Base-by-base conservation (phyloP, 306 rosid species). In the Datisca glomerata region DNA sequence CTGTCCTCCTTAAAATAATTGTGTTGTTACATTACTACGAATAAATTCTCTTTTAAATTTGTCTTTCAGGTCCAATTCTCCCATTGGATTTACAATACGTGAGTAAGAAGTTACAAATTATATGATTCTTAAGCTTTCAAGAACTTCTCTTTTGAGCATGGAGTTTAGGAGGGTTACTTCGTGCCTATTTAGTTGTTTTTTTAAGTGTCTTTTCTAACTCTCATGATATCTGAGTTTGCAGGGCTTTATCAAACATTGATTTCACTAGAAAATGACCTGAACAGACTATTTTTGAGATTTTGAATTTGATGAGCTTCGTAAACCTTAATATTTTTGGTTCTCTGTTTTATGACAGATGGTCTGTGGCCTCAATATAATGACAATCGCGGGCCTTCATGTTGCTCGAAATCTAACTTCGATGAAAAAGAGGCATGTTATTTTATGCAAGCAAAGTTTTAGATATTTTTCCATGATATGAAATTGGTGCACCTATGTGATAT, bases 301-400 rank as follows among this genome's bases (percentile, higher is more conserved):
- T n/a, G n/a, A n/a, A n/a, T n/a, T n/a, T n/a, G n/a, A n/a, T n/a
- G n/a, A n/a, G n/a, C n/a, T n/a, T n/a, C n/a, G n/a, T n/a, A n/a
- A n/a, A n/a, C n/a, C n/a, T n/a, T n/a, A n/a, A n/a, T n/a, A n/a
- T n/a, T n/a, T n/a, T n/a, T n/a, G n/a, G n/a, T n/a, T n/a, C 18
- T 21, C 56, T 23, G 24, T 70, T 60, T 47, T 24, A 18, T 75
- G 43, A 55, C 56, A 84, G 96, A 91, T 80, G 98, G 98, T 36
- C 80, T 84, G 35, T 91, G 98, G 96, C 81, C 98, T 7, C 84
- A 91, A 49, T 91, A 91, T 63, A 80, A 84, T 61, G 98, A 91
- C 65, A 96, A 96, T 70, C 68, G 72, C 31, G 84, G 96, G 96
- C 98, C 98, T 24, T 18, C 93, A 42, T 91, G 98, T 68, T 91